These are phyloP conservation scores for Hymenoscyphus linearis DNA, from an alignment of 2,329 filamentous ascomycete genomes.

Conservation along the genomic window DNA sequence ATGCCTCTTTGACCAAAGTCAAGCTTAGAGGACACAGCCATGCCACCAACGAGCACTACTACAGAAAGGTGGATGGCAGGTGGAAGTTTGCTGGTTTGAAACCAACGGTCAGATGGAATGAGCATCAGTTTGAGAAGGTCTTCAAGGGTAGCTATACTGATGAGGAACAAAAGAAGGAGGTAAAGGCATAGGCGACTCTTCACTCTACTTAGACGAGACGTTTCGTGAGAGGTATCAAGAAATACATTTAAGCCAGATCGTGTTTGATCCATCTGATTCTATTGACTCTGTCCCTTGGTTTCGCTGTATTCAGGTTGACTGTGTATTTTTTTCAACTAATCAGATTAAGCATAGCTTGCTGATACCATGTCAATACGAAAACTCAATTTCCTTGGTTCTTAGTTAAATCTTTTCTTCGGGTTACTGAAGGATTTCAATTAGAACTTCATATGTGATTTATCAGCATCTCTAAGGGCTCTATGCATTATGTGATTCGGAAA, in stretches of 20 bases:
- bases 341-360: too few species aligned
- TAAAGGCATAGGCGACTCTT: background rate
- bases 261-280: background rate
- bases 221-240: background rate
- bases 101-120: slow-evolving; percentile 26
- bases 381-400: too few species aligned
- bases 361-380: too few species aligned
- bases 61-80: slow-evolving; percentile 24
- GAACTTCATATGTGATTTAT: too few species aligned
- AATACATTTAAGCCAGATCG: background rate
- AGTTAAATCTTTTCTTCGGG: too few species aligned
- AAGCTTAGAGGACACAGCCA: slow-evolving; percentile 25
- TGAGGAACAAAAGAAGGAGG: background rate
- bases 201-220: background rate
- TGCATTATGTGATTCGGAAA: too few species aligned
- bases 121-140: slow-evolving; percentile 27
- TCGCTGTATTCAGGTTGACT: background rate
- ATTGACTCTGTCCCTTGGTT: background rate
- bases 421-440: too few species aligned
- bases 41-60: slow-evolving; percentile 28
- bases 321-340: too few species aligned
- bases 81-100: slow-evolving; percentile 30
- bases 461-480: too few species aligned
- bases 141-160: slow-evolving; percentile 23
- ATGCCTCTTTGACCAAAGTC: slow-evolving; percentile 16